Conservation (phyloP, 2,329 filamentous ascomycete species). For the Colletotrichum tanaceti region DNA sequence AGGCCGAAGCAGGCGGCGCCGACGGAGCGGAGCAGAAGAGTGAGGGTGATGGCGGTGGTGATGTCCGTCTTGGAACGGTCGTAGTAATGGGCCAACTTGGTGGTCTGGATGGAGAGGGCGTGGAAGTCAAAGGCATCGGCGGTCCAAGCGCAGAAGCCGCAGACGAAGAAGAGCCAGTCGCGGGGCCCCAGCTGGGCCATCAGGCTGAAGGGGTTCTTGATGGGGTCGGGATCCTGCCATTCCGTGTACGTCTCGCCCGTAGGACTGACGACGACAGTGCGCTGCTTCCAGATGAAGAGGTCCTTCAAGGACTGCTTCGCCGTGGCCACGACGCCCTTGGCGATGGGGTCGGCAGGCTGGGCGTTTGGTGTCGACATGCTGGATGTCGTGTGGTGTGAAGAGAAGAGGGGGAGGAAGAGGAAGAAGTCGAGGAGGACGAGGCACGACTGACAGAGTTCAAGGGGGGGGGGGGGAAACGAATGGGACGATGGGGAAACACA, state of each 20-base stretch:
- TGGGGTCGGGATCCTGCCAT: conserved; percentile 74
- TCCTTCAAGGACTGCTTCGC: conserved; percentile 73
- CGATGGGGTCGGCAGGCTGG: conserved; percentile 71
- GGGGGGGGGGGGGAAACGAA: neutral
- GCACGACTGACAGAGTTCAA: conserved; percentile 22
- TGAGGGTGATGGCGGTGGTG: conserved; percentile 80
- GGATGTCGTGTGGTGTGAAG: conserved; percentile 11
- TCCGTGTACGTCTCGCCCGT: conserved; percentile 73
- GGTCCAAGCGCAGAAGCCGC: conserved; percentile 81
- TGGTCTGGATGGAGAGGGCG: conserved; percentile 81
- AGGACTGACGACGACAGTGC: conserved; percentile 73
- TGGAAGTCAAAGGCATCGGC: conserved; percentile 89
- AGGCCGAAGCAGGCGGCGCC: conserved; percentile 82
- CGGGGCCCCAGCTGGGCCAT: conserved; percentile 71
- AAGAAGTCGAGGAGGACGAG: neutral
- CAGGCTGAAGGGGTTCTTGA: conserved; percentile 78
- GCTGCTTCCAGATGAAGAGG: conserved; percentile 79
- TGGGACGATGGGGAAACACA: conserved; percentile 14
- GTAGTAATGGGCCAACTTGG: conserved; percentile 71
- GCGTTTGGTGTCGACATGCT: conserved; percentile 49
- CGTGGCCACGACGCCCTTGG: conserved; percentile 72
- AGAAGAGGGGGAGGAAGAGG: neutral
- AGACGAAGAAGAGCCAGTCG: conserved; percentile 81
- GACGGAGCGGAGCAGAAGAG: conserved; percentile 78
- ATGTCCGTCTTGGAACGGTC: conserved; percentile 71